These are phyloP conservation scores for Potentilla sterilis DNA, from an alignment of 306 rosid species.

Conservation along the genomic window DNA sequence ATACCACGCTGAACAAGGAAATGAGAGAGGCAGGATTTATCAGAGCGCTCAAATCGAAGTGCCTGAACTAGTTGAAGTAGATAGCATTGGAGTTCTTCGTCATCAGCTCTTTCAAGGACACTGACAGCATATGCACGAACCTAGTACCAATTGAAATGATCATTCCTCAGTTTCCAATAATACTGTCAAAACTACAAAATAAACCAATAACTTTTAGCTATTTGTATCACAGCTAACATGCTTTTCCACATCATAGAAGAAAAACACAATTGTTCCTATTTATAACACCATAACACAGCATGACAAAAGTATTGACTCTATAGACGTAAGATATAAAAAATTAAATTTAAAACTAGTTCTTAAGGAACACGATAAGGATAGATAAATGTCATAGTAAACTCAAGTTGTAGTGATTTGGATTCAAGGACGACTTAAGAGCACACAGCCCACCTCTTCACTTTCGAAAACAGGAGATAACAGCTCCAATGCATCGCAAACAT, in stretches of 20 bases:
- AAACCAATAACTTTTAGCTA: background rate
- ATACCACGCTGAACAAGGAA: slow-evolving; percentile 91
- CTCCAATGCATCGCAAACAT: slow-evolving; percentile 91
- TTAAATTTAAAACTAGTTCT: background rate
- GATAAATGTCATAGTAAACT: background rate
- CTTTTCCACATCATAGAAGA: slow-evolving; percentile 2
- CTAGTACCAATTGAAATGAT: slow-evolving; percentile 39
- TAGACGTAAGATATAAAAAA: background rate
- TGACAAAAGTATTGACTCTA: background rate
- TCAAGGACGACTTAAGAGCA: background rate
- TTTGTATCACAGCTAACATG: background rate
- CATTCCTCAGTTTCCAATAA: slow-evolving; percentile 17
- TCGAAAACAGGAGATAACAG: slow-evolving; percentile 93
- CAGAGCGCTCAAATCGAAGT: slow-evolving; percentile 95
- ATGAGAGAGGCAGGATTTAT: slow-evolving; percentile 87
- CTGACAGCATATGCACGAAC: slow-evolving; percentile 99
- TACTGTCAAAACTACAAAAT: background rate
- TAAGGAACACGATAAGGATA: background rate
- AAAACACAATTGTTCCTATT: background rate
- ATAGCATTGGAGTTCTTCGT: slow-evolving; percentile 96
- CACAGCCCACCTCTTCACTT: slow-evolving; percentile 81
- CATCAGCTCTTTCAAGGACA: slow-evolving; percentile 98
- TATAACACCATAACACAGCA: background rate
- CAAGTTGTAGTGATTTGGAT: background rate
- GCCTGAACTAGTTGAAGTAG: slow-evolving; percentile 98